Evolutionary conservation across 176 grass and related monocot species (phyloP).

Genomic region (Oryza glumipatula): DNA sequence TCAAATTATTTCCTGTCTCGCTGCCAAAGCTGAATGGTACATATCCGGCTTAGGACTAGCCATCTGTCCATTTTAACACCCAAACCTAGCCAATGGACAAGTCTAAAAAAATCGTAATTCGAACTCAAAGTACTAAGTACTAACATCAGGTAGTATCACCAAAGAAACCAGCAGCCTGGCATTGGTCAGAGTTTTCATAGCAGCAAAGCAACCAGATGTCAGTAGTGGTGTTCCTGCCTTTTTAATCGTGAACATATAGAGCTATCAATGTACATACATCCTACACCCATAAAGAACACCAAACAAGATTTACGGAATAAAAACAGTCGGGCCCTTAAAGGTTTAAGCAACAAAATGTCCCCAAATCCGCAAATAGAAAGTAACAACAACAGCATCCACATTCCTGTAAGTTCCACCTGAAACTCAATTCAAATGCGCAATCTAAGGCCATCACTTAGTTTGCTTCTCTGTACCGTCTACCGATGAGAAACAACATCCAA

Average conservation of each 20-base stretch:
- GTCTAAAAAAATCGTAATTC: conserved; percentile 10
- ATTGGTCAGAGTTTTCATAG: conserved; percentile 20
- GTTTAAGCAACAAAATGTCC: not conserved
- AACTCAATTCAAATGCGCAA: conserved; percentile 4
- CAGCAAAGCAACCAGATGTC: not conserved
- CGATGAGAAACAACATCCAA: conserved; percentile 17
- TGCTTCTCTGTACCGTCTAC: not conserved
- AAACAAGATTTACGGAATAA: not conserved
- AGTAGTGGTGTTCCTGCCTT: not conserved
- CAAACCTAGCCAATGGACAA: not conserved
- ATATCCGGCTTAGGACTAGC: not conserved
- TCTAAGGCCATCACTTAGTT: not conserved
- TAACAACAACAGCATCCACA: not conserved
- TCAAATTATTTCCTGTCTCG: no score
- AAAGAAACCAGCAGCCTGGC: conserved; percentile 17
- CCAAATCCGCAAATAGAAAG: conserved; percentile 1
- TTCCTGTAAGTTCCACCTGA: not conserved
- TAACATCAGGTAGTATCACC: conserved; percentile 17
- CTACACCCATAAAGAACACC: not conserved
- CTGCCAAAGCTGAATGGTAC: not conserved
- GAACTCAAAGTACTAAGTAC: not conserved
- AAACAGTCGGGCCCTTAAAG: not conserved
- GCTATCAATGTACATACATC: not conserved
- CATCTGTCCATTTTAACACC: not conserved
- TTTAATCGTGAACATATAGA: conserved; percentile 3